Evolutionary conservation across 768 basidiomycete genomes (phyloP), one percentile per base, ranked within the genome.

Genomic region (Rhodosporidiobolus sp.): DNA sequence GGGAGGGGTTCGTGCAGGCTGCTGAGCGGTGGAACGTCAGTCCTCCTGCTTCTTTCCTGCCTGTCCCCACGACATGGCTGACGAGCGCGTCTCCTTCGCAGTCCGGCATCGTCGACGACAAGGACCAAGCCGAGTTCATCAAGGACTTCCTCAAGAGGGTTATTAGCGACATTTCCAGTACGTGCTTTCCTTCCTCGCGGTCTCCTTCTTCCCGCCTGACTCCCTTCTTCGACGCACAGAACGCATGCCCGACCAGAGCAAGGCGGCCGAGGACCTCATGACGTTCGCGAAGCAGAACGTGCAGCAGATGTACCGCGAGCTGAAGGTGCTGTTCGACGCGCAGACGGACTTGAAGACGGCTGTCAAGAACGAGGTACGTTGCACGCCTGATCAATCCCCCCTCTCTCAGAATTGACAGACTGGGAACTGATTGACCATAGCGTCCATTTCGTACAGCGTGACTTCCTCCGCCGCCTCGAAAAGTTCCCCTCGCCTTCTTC

Each of bases 271-370:
- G 70, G 95, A 97, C 79, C 81, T 99, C 28, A 83, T 86, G 22
- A 80, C 85, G 1, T 99, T 98, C 76, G 94, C 94, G 1, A 90
- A 89, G 70, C 82, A 89, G 54, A 97, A 98, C 79, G 93, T 95
- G 79, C 85, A 85, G 32, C 85, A 92, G 50, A 83, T 94, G 14
- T 97, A 93, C 84, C 93, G 89, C 80, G 83, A 94, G 19, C 83
- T 94, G 52, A 89, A 87, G 80, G 89, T 86, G 0, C 89, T 90
- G 75, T 85, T 91, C 83, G 93, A 96, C 79, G 84, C 89, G 0
- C 89, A 92, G 77, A 88, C 90, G 0, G 91, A 94, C 78, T 81
- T 97, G 34, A 92, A 90, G 80, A 84, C 84, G 10, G 83, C 94
- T 16, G 83, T 89, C 69, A 97, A 94, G 81, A 84, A 91, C 12